Base-by-base conservation (phyloP, 108 stramenopile genomes). In the Cyclotella kingstonii region DNA sequence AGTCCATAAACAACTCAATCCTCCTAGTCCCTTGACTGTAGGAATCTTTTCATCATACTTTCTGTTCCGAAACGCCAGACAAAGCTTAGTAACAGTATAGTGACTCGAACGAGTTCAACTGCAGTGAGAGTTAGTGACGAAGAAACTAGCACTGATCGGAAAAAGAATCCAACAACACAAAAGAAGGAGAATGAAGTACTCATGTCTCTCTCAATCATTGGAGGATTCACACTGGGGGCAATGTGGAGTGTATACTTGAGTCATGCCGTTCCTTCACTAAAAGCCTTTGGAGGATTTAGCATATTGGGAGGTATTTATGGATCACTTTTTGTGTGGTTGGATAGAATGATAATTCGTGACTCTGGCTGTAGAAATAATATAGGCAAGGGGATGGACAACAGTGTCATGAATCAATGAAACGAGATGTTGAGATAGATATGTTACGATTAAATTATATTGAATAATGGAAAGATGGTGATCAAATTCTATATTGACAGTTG, bases 271-370 rank as follows among this genome's bases (percentile, higher is more conserved):
- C 74, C 62, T 6, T 29, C 41, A 42, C 39, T 80, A 19, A 55
- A 59, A 15, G 40, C 45, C 15, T 35, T 43, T 40, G 78, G 83
- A 26, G 51, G 58, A 14, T 80, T 84, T 35, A 60, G 68, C 45
- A 57, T 61, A 26, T 77, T 80, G 47, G 83, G 83, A 29, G 49
- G 59, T 9, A 36, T 76, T 29, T 81, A 78, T 22, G 75, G 80
- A 27, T 22, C 19, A 9, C 58, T 84, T 11, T 84, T 84, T 39
- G 35, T 81, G 19, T 81, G 82, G 78, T 31, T 77, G 53, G 76
- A 81, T 61, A 58, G 60, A 36, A 41, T n/a, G n/a, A 68, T 34
- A 25, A 58, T 19, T 19, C 73, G 15, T 66, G 77, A 6, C 55
- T 63, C 5, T 78, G 77, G 77, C 60, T 62, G 68, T 60, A 22